phyloP scores from a whole-genome alignment of 345 rosid species.

The Orychophragmus violaceus region DNA sequence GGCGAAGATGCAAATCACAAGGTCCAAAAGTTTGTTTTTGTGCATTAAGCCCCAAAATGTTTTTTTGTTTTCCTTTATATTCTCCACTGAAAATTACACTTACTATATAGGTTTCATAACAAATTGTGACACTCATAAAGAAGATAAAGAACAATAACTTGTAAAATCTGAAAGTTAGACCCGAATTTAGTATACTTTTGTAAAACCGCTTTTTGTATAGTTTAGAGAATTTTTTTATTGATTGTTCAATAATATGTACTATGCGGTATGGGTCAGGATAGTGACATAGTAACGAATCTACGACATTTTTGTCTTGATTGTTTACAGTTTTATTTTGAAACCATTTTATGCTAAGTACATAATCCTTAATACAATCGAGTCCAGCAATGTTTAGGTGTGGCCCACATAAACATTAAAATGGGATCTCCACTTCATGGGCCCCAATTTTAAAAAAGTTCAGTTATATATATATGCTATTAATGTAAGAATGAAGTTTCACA shows the following conservation, averaged over 20 bases:
- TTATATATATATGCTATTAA: too few species aligned
- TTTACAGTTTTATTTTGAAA: background rate
- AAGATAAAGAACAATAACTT: background rate
- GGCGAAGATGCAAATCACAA: background rate
- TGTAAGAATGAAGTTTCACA: too few species aligned
- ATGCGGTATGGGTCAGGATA: background rate
- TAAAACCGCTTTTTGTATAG: background rate
- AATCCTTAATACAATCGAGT: background rate
- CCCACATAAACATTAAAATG: too few species aligned
- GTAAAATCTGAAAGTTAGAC: too few species aligned
- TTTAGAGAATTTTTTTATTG: background rate
- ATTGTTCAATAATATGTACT: background rate
- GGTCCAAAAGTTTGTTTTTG: background rate
- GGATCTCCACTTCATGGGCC: too few species aligned
- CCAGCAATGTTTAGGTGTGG: conserved; percentile 21
- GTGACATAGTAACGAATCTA: background rate
- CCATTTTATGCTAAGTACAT: background rate
- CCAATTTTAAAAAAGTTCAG: too few species aligned
- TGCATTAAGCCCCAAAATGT: background rate
- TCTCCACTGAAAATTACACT: background rate
- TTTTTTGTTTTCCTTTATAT: background rate
- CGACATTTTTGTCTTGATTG: background rate
- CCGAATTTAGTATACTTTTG: background rate
- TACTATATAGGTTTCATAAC: background rate
- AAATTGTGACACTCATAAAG: background rate